These are phyloP conservation scores for Thamnidium elegans DNA, from an alignment of 192 early-diverging fungal genomes.

Conservation along the genomic window DNA sequence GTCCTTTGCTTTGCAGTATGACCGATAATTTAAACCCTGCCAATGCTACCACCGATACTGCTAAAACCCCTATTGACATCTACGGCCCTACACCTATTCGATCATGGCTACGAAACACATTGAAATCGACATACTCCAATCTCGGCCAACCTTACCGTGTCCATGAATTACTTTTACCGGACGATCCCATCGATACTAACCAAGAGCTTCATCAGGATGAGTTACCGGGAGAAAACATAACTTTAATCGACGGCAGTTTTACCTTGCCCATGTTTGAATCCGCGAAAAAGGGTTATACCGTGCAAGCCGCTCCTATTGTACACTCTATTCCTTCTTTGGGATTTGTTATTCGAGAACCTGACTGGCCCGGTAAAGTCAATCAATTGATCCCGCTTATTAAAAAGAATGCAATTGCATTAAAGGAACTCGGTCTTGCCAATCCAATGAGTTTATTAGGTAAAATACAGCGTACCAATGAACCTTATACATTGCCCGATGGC, in stretches of 20 bases:
- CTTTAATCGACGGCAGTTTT: background rate
- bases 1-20: slow-evolving; percentile 47
- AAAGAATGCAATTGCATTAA: slow-evolving; percentile 38
- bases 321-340: slow-evolving; percentile 56
- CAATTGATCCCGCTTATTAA: slow-evolving; percentile 38
- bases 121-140: slow-evolving; percentile 35
- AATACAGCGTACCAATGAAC: slow-evolving; percentile 39
- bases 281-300: slow-evolving; percentile 13
- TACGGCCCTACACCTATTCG: slow-evolving; percentile 49
- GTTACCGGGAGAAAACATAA: slow-evolving; percentile 22
- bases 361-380: slow-evolving; percentile 33
- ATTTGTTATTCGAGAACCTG: slow-evolving; percentile 43
- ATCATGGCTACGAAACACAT: slow-evolving; percentile 38
- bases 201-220: slow-evolving; percentile 18
- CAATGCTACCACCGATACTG: background rate
- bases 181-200: slow-evolving; percentile 22
- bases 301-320: slow-evolving; percentile 42
- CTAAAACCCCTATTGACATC: slow-evolving; percentile 37
- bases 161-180: slow-evolving; percentile 41
- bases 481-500: slow-evolving; percentile 47
- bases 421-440: slow-evolving; percentile 35
- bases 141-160: slow-evolving; percentile 39
- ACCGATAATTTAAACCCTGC: slow-evolving; percentile 19
- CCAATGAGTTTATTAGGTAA: slow-evolving; percentile 46
- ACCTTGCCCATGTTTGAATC: background rate